Conservation (phyloP, 192 early-diverging fungal species). For the Coemansia sp. region DNA sequence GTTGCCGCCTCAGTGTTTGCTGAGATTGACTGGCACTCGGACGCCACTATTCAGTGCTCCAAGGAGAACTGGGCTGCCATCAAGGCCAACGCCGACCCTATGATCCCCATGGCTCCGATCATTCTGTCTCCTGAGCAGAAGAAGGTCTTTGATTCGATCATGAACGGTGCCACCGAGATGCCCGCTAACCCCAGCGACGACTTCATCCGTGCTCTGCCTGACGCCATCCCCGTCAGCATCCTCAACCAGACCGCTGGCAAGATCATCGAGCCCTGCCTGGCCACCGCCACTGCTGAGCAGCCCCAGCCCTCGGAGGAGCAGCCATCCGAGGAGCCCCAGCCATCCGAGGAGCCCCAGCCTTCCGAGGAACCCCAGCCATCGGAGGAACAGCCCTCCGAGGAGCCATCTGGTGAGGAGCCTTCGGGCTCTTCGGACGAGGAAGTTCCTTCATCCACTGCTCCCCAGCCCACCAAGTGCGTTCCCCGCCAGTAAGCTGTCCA, state of each 20-base stretch:
- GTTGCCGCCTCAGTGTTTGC: constrained; percentile 41
- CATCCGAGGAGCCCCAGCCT: background rate
- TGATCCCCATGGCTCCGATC: constrained; percentile 26
- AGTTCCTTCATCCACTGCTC: background rate
- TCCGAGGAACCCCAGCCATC: background rate
- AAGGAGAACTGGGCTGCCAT: constrained; percentile 48
- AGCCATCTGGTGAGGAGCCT: background rate
- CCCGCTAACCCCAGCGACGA: constrained; percentile 41
- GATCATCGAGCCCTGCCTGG: constrained; percentile 8
- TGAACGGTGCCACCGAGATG: constrained; percentile 22
- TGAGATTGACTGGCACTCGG: constrained; percentile 47
- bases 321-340: background rate
- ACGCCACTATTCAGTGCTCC: constrained; percentile 40
- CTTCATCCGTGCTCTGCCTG: constrained; percentile 33
- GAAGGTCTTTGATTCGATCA: constrained; percentile 19
- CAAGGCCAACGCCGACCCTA: constrained; percentile 36
- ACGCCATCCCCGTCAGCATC: constrained; percentile 9
- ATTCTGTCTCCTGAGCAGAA: constrained; percentile 29
- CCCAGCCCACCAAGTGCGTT: constrained; percentile 2
- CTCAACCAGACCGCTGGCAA: constrained; percentile 3
- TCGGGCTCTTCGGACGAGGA: background rate
- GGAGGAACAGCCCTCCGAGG: background rate
- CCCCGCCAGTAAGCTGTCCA: constrained; percentile 2
- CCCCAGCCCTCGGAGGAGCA: background rate
- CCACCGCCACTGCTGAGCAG: background rate